A percentile compares a stretch with the other conserved stretches of the same genome.
Conservation (phyloP, 768 basidiomycete species). For the Lentinula lateritia region DNA sequence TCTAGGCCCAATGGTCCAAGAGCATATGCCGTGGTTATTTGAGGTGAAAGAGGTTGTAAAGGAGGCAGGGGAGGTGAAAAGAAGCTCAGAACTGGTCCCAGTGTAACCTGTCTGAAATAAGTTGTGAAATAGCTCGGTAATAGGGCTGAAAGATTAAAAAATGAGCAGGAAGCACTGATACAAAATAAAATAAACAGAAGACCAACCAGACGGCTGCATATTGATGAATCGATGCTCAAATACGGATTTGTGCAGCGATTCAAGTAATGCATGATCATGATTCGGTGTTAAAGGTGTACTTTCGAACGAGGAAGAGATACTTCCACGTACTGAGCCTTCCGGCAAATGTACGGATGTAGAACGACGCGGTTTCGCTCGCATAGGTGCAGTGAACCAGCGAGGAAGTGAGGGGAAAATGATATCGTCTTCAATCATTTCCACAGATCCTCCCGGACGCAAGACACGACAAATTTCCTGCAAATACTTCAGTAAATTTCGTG, state of each 20-base stretch:
- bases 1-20: slow-evolving; percentile 28
- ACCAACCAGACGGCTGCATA: slow-evolving; percentile 57
- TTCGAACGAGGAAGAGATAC: slow-evolving; percentile 27
- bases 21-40: slow-evolving; percentile 33
- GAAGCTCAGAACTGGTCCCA: slow-evolving; percentile 57
- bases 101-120: slow-evolving; percentile 60
- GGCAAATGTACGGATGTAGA: slow-evolving; percentile 47
- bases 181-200: neutral
- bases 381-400: slow-evolving; percentile 70
- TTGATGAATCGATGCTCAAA: slow-evolving; percentile 73
- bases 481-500: neutral
- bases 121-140: slow-evolving; percentile 66
- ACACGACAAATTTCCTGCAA: slow-evolving; percentile 67
- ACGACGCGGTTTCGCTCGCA: slow-evolving; percentile 47
- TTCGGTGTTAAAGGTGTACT: slow-evolving; percentile 26
- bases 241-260: slow-evolving; percentile 60
- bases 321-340: slow-evolving; percentile 33
- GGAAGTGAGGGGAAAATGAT: slow-evolving; percentile 72
- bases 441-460: slow-evolving; percentile 60
- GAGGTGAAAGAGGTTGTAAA: slow-evolving; percentile 48
- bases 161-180: neutral
- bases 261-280: slow-evolving; percentile 69
- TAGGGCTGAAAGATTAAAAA: slow-evolving; percentile 36
- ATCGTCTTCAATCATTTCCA: slow-evolving; percentile 74
- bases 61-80: slow-evolving; percentile 69